phyloP scores from a whole-genome alignment of 2,329 filamentous ascomycete species.

The Botrytis hyacinthi region DNA sequence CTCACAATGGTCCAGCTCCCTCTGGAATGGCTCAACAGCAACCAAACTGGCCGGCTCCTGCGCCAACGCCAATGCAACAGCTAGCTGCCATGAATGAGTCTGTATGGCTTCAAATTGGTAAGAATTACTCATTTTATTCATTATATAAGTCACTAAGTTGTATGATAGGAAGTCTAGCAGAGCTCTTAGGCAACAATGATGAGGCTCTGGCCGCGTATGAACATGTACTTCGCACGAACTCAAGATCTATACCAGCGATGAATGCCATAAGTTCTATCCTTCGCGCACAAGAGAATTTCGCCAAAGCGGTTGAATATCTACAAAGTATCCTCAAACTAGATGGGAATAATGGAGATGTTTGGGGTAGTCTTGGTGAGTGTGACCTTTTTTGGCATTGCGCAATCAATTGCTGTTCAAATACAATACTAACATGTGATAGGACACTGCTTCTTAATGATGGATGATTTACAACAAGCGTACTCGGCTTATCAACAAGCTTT shows the following conservation, averaged over 20 bases:
- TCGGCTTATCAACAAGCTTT: conserved; percentile 94
- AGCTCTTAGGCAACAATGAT: conserved; percentile 83
- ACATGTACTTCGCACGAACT: conserved; percentile 81
- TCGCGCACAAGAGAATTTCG: conserved; percentile 88
- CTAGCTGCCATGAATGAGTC: conserved; percentile 78
- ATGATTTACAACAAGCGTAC: conserved; percentile 95
- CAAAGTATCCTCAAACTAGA: conserved; percentile 90
- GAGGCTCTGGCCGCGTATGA: conserved; percentile 90
- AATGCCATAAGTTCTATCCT: conserved; percentile 90
- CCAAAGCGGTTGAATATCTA: conserved; percentile 89
- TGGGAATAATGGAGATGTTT: conserved; percentile 85
- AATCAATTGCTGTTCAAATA: conserved; percentile 18
- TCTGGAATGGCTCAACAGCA: conserved; percentile 33
- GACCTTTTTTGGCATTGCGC: not conserved
- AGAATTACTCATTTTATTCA: conserved; percentile 36
- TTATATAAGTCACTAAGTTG: conserved; percentile 36
- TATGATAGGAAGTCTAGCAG: conserved; percentile 71
- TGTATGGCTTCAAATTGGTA: conserved; percentile 93
- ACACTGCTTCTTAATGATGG: conserved; percentile 99
- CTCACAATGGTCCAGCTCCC: conserved; percentile 32
- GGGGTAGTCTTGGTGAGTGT: conserved; percentile 84
- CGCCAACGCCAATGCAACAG: conserved; percentile 55
- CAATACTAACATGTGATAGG: conserved; percentile 51
- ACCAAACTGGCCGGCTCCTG: conserved; percentile 42
- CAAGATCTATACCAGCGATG: conserved; percentile 86